Conservation (phyloP, 768 basidiomycete genomes). For the Amanita phalloides region DNA sequence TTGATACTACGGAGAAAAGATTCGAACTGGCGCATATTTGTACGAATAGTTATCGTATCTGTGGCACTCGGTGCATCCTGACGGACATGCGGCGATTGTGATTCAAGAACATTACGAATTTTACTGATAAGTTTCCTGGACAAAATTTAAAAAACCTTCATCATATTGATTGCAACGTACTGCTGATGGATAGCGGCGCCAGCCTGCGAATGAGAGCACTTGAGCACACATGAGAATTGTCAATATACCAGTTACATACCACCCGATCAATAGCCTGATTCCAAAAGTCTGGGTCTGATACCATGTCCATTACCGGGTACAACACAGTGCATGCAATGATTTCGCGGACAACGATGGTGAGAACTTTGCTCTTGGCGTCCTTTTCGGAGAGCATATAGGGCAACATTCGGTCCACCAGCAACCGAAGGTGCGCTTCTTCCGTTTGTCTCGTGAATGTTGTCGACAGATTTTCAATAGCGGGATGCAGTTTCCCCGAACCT, state of each 20-base stretch:
- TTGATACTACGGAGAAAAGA: conserved; percentile 82
- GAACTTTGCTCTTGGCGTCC: conserved; percentile 59
- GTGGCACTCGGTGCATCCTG: conserved; percentile 34
- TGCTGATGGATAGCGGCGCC: conserved; percentile 44
- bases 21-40: conserved; percentile 78
- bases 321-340: conserved; percentile 74
- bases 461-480: conserved; percentile 81
- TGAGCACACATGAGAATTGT: background rate
- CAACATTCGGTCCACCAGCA: conserved; percentile 60
- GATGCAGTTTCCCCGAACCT: conserved; percentile 60
- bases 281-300: conserved; percentile 96
- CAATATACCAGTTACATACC: conserved; percentile 35
- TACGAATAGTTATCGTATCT: conserved; percentile 74
- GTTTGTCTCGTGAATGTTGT: conserved; percentile 84
- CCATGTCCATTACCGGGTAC: conserved; percentile 84
- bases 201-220: conserved; percentile 20
- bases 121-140: conserved; percentile 75
- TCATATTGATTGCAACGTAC: conserved; percentile 14
- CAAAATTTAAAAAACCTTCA: background rate
- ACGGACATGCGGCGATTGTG: conserved; percentile 54
- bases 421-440: conserved; percentile 77
- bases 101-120: conserved; percentile 76
- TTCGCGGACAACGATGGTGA: conserved; percentile 71
- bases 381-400: conserved; percentile 66
- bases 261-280: conserved; percentile 87